Evolutionary conservation across 495 filamentous ascomycete species (phyloP), one percentile per base, ranked within the genome.

Genomic region (Penicillium cosmopolitanum): DNA sequence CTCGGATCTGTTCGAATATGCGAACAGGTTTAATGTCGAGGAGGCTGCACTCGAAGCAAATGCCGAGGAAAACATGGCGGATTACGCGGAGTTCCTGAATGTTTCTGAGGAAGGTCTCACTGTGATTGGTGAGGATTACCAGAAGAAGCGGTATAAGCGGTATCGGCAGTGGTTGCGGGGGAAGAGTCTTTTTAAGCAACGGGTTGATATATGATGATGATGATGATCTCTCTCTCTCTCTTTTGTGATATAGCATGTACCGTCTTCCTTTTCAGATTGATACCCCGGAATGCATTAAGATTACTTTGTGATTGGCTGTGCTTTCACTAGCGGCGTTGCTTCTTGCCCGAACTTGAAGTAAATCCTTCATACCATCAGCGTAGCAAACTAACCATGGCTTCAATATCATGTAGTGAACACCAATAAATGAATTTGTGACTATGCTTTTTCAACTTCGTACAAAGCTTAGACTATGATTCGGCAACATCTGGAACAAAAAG

Each of bases 101-200:
- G 84, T 96, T 4, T 83, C 81, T 15, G 91, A 95, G 23, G 90
- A 96, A 61, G 90, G 91, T 9, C 76, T 98, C 33, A 92, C 90
- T n/a, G 94, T 98, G 15, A 86, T 83, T 13, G 85, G 90, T 42
- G 92, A 93, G 66, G 95, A 98, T 72, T 79, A 83, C 50, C 77
- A 79, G 35, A 97, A 95, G 81, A 97, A 96, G 81, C 78, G 96
- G 62, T 98, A 98, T 71, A 97, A 93, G 74, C 91, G 93, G 1
- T 98, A 98, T 73, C 78, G 87, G 66, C 93, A 96, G 74, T 98
- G 94, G 94, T 75, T 97, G 66, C 82, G 87, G 61, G 93, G 93
- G 15, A 97, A 96, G 79, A 93, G 89, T 66, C 78, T 97, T 60
- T 97, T 97, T 67, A 97, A 97, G 76, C 93, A 96, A 82, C 84